These are phyloP conservation scores for Pelargonium cotyledonis DNA, from an alignment of 441 rosid genomes.

Conservation along the genomic window DNA sequence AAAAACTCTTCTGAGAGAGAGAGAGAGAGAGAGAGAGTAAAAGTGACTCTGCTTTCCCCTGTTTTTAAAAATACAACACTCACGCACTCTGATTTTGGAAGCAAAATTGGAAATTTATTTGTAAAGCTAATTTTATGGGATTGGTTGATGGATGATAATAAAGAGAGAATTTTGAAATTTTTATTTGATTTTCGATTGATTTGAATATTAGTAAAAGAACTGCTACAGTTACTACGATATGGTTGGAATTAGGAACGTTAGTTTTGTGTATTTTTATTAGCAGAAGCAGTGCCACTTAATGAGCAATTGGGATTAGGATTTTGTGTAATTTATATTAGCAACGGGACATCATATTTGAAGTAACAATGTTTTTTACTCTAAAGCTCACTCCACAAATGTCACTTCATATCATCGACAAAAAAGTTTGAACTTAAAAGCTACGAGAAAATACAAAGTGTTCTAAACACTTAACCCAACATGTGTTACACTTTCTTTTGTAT, in stretches of 20 bases:
- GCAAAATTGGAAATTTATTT: not conserved
- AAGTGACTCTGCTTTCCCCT: constrained; percentile 23
- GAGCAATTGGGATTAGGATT: not conserved
- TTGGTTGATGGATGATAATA: no score
- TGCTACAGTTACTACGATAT: not conserved
- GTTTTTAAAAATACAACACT: constrained; percentile 16
- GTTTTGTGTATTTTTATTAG: not conserved
- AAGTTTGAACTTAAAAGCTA: no score
- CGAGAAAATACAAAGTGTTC: no score
- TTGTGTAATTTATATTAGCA: no score
- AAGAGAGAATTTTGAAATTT: not conserved
- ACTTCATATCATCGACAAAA: no score
- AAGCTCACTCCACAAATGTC: no score
- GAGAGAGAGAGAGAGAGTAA: not conserved
- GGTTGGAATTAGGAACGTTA: not conserved
- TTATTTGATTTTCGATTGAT: no score
- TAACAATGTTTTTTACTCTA: no score
- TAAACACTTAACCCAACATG: no score
- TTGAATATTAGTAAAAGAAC: not conserved
- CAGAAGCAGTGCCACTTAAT: not conserved
- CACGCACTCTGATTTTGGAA: constrained; percentile 14
- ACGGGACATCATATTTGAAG: no score
- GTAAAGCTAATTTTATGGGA: not conserved
- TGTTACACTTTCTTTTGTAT: no score
- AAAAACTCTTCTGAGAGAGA: no score